Percentiles rank a stretch among this genome's conserved stretches.
These are phyloP conservation scores for Solanum commersonii DNA, from an alignment of 257 asterid species.

Conservation along the genomic window DNA sequence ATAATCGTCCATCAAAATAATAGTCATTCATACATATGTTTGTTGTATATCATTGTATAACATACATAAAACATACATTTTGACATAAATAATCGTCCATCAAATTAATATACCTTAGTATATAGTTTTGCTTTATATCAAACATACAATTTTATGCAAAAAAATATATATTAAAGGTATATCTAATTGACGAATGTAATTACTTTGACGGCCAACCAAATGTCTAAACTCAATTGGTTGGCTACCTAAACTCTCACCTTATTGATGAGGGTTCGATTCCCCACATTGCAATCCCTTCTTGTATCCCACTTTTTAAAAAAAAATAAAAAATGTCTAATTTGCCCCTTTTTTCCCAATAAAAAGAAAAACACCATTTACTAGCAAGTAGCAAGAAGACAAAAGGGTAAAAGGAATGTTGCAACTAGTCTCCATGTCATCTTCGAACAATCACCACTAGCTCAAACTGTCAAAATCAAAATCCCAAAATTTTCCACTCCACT, in stretches of 20 bases:
- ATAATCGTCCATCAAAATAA: not conserved
- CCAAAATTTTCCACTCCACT: conserved; percentile 5
- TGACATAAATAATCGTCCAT: too few relatives aligned
- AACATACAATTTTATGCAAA: not conserved
- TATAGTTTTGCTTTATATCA: too few relatives aligned
- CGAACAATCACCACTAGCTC: not conserved
- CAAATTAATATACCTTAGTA: too few relatives aligned
- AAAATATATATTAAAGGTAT: too few relatives aligned
- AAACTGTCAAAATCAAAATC: not conserved
- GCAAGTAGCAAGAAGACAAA: not conserved
- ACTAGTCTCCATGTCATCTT: not conserved
- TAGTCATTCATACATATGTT: not conserved
- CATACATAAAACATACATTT: too few relatives aligned
- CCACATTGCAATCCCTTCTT: too few relatives aligned
- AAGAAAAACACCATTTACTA: not conserved
- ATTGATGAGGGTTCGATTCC: too few relatives aligned
- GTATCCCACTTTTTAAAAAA: too few relatives aligned
- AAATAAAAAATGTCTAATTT: too few relatives aligned
- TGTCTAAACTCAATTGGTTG: too few relatives aligned
- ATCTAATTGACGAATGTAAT: not conserved
- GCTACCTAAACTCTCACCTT: too few relatives aligned
- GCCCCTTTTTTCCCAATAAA: too few relatives aligned
- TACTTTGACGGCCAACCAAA: not conserved
- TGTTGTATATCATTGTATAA: not conserved
- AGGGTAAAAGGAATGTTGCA: not conserved